Evolutionary conservation across 495 filamentous ascomycete species (phyloP), one percentile per base, ranked within the genome.

Genomic region (Cercophora newfieldiana): DNA sequence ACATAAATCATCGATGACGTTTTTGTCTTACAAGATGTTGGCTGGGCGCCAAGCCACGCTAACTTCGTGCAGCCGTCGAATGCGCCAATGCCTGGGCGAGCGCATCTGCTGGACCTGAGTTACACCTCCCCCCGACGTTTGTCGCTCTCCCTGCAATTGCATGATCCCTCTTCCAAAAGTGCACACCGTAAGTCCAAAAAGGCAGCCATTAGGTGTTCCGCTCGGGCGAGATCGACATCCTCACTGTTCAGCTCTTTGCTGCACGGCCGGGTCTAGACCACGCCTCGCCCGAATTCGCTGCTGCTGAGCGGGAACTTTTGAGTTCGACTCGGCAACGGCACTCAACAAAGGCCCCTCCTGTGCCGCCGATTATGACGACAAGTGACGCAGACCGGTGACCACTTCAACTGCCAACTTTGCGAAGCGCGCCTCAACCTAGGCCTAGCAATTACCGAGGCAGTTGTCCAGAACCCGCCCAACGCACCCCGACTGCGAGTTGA

Each of bases 321-420:
- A 37, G 59, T 62, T 28, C 21, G 16, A 53, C 24, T 21, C 26
- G 18, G 16, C 31, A n/a, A 31, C 51, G 47, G 49, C 21, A 25
- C 14, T 24, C 50, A 58, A 14, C 29, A 21, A 10, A 48, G n/a
- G 37, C 31, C 57, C 56, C 56, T 33, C 51, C 31, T 44, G 65
- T 66, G 26, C 63, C 25, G 61, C 57, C 30, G 29, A 26, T 44
- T 28, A 67, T 67, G 67, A 69, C 67, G 67, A 69, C 44, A 22
- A 49, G 64, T 69, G 67, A 67, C 59, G 59, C 67, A 66, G n/a
- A 51, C 47, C 26, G 48, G n/a, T 37, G 48, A 49, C 25, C 55
- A 48, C 29, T 28, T 22, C 30, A 48, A 7, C 33, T 48, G 58
- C 31, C 58, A 48, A 44, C 58, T 48, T 60, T 60, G 47, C 18